These are phyloP conservation scores for Leersia perrieri DNA, from an alignment of 176 grass and related monocot genomes.

Conservation along the genomic window DNA sequence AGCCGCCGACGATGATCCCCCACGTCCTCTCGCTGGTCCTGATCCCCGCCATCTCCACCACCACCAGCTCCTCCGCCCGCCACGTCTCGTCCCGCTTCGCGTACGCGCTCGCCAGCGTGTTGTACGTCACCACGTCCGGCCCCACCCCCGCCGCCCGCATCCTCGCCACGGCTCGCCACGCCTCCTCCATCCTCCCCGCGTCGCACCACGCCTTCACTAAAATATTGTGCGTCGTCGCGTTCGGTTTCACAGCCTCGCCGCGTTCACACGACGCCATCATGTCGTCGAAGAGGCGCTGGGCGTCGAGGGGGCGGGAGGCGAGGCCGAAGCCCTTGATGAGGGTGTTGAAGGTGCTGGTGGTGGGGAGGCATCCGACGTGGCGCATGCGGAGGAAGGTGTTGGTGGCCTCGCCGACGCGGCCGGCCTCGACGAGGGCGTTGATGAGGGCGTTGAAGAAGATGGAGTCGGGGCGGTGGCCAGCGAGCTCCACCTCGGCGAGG, in stretches of 20 bases:
- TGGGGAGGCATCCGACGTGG: conserved; percentile 59
- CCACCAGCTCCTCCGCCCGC: conserved; percentile 69
- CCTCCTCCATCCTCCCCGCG: conserved; percentile 57
- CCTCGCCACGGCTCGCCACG: conserved; percentile 55
- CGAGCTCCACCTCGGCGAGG: conserved; percentile 60
- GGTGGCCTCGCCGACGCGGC: conserved; percentile 72
- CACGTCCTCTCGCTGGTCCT: conserved; percentile 80
- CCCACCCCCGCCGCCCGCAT: conserved; percentile 54
- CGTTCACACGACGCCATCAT: conserved; percentile 71
- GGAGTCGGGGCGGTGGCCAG: conserved; percentile 71
- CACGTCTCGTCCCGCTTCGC: conserved; percentile 75
- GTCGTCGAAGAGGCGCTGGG: conserved; percentile 71
- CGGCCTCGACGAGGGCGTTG: conserved; percentile 81
- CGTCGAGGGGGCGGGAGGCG: conserved; percentile 60
- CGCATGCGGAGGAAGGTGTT: conserved; percentile 85
- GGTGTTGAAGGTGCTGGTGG: conserved; percentile 86
- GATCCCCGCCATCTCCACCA: conserved; percentile 63
- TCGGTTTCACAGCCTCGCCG: conserved; percentile 40
- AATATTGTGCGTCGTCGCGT: conserved; percentile 82
- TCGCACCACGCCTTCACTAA: conserved; percentile 98
- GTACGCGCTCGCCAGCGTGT: conserved; percentile 83
- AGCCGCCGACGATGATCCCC: conserved; percentile 84
- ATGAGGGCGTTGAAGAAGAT: conserved; percentile 94
- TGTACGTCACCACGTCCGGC: conserved; percentile 90
- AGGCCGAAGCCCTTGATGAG: conserved; percentile 94